Evolutionary conservation across 257 asterid species (phyloP).

Genomic region (Verbascum thapsus): DNA sequence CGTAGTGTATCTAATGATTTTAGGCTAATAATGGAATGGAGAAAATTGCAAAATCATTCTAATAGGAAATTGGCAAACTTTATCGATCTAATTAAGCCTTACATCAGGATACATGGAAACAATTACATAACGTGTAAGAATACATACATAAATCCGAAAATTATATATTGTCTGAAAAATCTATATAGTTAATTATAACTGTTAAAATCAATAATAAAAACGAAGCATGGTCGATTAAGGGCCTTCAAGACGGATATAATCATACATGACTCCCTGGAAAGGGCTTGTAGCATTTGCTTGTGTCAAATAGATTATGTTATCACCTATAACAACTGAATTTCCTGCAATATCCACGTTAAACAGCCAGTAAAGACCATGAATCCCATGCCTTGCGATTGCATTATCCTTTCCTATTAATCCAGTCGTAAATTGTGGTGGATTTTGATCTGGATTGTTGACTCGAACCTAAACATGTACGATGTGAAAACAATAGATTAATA

Average conservation of each 20-base stretch:
- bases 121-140: too few relatives aligned
- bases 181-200: too few relatives aligned
- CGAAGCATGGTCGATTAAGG: not conserved
- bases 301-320: conserved; percentile 53
- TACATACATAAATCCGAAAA: too few relatives aligned
- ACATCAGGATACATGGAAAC: too few relatives aligned
- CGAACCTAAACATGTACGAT: conserved; percentile 42
- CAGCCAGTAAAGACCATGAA: conserved; percentile 78
- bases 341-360: conserved; percentile 52
- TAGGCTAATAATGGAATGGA: not conserved
- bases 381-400: conserved; percentile 80
- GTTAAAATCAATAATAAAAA: too few relatives aligned
- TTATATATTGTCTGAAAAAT: too few relatives aligned
- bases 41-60: too few relatives aligned
- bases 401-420: conserved; percentile 80
- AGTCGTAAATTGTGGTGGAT: conserved; percentile 45
- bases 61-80: too few relatives aligned
- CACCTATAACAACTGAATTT: conserved; percentile 42
- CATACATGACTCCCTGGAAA: conserved; percentile 72
- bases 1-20: not conserved
- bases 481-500: too few relatives aligned
- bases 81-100: too few relatives aligned
- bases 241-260: conserved; percentile 67
- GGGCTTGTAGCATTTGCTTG: conserved; percentile 59
- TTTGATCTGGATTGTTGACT: conserved; percentile 44